These are phyloP conservation scores for Tetrahymena thermophila DNA, from an alignment of 73 alveolate species.

Conservation along the genomic window DNA sequence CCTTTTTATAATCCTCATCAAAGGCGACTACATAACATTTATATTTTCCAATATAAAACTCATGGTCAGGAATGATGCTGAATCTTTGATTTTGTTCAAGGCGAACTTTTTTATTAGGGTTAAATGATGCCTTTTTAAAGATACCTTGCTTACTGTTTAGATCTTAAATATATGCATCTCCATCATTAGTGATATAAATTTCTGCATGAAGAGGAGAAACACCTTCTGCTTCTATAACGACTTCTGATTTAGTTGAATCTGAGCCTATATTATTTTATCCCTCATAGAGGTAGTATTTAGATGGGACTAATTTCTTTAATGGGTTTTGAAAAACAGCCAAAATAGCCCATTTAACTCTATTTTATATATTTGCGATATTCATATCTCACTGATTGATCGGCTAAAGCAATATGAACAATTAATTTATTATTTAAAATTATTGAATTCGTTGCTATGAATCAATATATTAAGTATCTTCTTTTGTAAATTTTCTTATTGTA, in stretches of 20 bases:
- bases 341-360: not conserved
- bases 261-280: not conserved
- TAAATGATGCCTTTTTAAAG: not conserved
- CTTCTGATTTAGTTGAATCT: not conserved
- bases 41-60: not conserved
- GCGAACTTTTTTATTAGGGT: not conserved
- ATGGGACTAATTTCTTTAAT: not conserved
- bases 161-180: not conserved
- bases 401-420: not conserved
- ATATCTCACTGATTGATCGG: not conserved
- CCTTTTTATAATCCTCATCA: not conserved
- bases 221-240: not conserved
- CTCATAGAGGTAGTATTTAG: not conserved
- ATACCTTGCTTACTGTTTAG: not conserved
- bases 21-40: not conserved
- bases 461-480: not conserved
- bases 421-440: not conserved
- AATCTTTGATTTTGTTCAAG: not conserved
- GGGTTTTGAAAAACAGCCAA: not conserved
- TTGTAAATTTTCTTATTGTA: not conserved
- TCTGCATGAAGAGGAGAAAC: not conserved
- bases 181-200: not conserved
- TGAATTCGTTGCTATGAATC: not conserved
- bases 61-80: not conserved
- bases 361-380: not conserved